Evolutionary conservation across 1,284 basidiomycete species (phyloP).

Genomic region (Malassezia pachydermatis): DNA sequence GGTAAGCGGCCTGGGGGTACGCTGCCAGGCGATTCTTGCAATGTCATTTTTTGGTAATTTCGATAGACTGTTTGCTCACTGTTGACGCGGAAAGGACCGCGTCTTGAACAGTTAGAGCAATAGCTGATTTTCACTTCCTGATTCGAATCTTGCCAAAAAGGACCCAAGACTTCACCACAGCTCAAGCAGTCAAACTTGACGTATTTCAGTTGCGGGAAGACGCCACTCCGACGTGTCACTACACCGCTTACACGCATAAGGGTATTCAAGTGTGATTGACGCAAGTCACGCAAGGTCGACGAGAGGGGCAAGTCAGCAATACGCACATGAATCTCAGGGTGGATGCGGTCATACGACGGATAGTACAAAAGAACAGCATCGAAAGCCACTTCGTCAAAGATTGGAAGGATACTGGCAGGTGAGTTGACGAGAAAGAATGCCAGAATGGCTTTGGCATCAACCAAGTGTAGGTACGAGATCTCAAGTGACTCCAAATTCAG

Average conservation of each 20-base stretch:
- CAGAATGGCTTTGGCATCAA: slow-evolving; percentile 79
- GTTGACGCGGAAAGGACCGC: slow-evolving; percentile 91
- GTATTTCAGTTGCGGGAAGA: slow-evolving; percentile 97
- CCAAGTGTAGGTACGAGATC: slow-evolving; percentile 85
- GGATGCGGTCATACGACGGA: slow-evolving; percentile 89
- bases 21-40: slow-evolving; percentile 96
- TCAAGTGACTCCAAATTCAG: slow-evolving; percentile 94
- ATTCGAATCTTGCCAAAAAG: slow-evolving; percentile 93
- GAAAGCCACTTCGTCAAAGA: slow-evolving; percentile 91
- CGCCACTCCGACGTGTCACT: slow-evolving; percentile 88
- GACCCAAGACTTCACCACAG: slow-evolving; percentile 81
- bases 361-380: slow-evolving; percentile 90
- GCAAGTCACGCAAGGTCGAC: slow-evolving; percentile 80
- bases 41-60: slow-evolving; percentile 97
- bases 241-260: slow-evolving; percentile 91
- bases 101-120: slow-evolving; percentile 83
- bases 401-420: slow-evolving; percentile 78
- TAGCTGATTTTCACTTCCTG: slow-evolving; percentile 77
- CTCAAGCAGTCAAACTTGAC: slow-evolving; percentile 86
- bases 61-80: slow-evolving; percentile 98
- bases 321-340: slow-evolving; percentile 93
- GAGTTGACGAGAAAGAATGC: slow-evolving; percentile 96
- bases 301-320: slow-evolving; percentile 85
- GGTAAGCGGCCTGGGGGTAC: slow-evolving; percentile 94
- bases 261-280: slow-evolving; percentile 82